Conservation (phyloP, 345 rosid species). For the Salix koriyanagi region DNA sequence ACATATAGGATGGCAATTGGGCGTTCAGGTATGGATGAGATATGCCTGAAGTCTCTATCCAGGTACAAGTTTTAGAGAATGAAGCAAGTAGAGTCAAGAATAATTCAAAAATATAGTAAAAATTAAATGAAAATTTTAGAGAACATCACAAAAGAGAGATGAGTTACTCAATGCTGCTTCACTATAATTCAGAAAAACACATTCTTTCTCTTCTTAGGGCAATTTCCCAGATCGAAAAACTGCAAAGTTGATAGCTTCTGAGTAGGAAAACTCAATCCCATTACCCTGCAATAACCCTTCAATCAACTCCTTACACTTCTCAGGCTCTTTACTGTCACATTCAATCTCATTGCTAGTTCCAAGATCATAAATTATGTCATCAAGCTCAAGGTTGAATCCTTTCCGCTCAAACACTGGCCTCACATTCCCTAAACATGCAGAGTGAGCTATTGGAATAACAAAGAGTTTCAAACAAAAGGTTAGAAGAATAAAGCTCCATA, state of each 20-base stretch:
- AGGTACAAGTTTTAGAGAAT: background rate
- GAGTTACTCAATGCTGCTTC: background rate
- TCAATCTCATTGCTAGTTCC: constrained; percentile 27
- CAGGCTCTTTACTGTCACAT: constrained; percentile 29
- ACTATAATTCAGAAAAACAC: background rate
- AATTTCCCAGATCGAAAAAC: constrained; percentile 26
- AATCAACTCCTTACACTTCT: constrained; percentile 21
- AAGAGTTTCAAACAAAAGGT: background rate
- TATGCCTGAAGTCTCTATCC: background rate
- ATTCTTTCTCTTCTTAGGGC: background rate
- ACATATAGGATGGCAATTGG: background rate
- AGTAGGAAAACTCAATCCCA: constrained; percentile 25
- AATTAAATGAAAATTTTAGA: background rate
- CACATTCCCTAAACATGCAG: constrained; percentile 18
- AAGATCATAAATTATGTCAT: constrained; percentile 27
- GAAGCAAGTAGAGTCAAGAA: background rate
- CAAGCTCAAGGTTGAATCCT: constrained; percentile 22
- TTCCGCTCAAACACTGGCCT: constrained; percentile 26
- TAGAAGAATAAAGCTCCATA: background rate
- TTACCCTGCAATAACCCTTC: constrained; percentile 18
- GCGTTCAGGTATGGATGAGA: background rate
- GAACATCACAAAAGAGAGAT: background rate
- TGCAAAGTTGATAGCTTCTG: constrained; percentile 14
- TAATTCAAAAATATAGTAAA: background rate
- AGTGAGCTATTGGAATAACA: background rate